Evolutionary conservation across 2,329 filamentous ascomycete genomes (phyloP).

Genomic region (Ophiostoma sp.): DNA sequence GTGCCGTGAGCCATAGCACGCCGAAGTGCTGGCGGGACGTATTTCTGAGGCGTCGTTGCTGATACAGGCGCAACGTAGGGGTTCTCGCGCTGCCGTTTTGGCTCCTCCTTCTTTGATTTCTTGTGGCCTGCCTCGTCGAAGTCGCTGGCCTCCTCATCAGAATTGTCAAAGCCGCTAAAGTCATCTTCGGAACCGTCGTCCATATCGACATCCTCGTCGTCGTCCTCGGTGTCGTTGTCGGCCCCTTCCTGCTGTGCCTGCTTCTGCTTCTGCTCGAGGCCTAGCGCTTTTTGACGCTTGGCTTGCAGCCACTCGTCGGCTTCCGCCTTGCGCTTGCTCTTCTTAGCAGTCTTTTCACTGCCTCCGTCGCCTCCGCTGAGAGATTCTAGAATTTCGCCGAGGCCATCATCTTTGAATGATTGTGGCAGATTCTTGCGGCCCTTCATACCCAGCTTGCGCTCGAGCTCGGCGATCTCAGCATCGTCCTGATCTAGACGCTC

Average conservation of each 20-base stretch:
- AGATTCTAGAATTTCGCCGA: conserved; percentile 63
- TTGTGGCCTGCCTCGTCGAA: background rate
- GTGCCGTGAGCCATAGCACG: conserved; percentile 37
- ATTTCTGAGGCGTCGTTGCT: conserved; percentile 56
- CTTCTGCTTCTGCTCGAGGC: conserved; percentile 29
- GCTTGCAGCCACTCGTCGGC: conserved; percentile 56
- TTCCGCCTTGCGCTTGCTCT: conserved; percentile 55
- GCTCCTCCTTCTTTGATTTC: conserved; percentile 24
- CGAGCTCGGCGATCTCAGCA: conserved; percentile 77
- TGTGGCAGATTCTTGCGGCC: conserved; percentile 68
- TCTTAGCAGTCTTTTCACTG: conserved; percentile 45
- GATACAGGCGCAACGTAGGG: conserved; percentile 73
- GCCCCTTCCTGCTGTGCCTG: conserved; percentile 31
- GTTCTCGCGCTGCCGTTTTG: conserved; percentile 56
- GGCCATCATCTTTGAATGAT: conserved; percentile 72
- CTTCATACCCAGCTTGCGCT: conserved; percentile 81
- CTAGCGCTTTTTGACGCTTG: conserved; percentile 48
- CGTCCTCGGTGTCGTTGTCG: conserved; percentile 26
- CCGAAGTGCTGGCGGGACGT: conserved; percentile 80
- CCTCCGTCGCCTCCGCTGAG: conserved; percentile 43
- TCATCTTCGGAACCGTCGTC: conserved; percentile 26
- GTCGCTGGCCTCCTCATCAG: conserved; percentile 29
- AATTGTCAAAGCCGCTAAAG: conserved; percentile 23
- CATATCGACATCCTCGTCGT: conserved; percentile 31
- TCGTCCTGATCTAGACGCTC: conserved; percentile 73